Conservation (phyloP, 2,329 filamentous ascomycete genomes). For the Samsoniella hepiali region DNA sequence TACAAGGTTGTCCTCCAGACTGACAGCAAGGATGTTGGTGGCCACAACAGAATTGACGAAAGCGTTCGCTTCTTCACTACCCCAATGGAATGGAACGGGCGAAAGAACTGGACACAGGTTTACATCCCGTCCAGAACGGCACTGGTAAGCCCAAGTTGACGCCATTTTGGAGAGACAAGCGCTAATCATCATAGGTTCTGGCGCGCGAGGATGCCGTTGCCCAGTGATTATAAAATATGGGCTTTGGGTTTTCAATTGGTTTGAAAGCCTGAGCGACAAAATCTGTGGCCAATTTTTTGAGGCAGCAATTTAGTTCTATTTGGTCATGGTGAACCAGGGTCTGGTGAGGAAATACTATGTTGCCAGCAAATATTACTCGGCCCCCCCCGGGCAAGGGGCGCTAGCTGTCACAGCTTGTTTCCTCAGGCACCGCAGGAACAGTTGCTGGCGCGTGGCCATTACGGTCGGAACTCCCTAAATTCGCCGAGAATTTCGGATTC, state of each 20-base stretch:
- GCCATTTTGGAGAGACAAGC: neutral
- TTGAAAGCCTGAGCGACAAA: neutral
- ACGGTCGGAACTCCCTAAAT: conserved; percentile 16
- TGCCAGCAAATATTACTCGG: neutral
- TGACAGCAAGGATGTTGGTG: conserved; percentile 74
- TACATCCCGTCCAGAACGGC: conserved; percentile 85
- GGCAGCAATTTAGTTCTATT: neutral
- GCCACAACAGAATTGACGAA: conserved; percentile 72
- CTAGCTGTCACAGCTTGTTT: conserved; percentile 6
- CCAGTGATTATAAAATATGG: conserved; percentile 17
- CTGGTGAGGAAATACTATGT: neutral
- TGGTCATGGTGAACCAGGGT: neutral
- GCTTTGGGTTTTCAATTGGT: neutral
- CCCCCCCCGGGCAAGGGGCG: neutral
- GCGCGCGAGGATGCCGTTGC: conserved; percentile 40
- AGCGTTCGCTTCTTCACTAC: conserved; percentile 90
- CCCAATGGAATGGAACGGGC: conserved; percentile 81
- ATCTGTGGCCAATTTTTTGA: neutral
- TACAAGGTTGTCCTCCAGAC: conserved; percentile 84
- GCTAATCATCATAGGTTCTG: conserved; percentile 43
- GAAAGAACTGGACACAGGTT: conserved; percentile 87
- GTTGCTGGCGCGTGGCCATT: conserved; percentile 15
- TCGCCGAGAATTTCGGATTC: conserved; percentile 17
- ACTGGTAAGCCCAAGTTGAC: conserved; percentile 55
- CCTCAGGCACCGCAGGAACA: conserved; percentile 16